A percentile compares a stretch with the other conserved stretches of the same genome.
These are phyloP conservation scores for Nemania serpens DNA, from an alignment of 2,329 filamentous ascomycete species.

Conservation along the genomic window DNA sequence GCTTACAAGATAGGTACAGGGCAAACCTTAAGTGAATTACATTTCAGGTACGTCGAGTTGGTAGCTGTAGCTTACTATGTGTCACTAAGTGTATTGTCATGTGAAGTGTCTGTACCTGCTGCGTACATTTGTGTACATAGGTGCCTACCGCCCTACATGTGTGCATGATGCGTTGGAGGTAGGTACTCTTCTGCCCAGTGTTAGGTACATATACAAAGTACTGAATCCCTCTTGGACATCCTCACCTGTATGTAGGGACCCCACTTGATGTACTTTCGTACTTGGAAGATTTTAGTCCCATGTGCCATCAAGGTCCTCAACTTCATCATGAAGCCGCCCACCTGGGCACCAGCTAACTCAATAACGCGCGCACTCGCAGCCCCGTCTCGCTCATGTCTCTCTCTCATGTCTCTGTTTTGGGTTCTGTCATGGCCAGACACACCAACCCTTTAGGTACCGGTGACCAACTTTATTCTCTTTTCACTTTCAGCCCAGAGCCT, in stretches of 20 bases:
- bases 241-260: too few relatives aligned
- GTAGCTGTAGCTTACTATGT: too few relatives aligned
- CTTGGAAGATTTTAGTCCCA: background rate
- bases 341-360: conserved; percentile 5
- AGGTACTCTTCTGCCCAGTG: background rate
- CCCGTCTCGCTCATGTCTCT: background rate
- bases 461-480: background rate
- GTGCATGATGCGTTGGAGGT: too few relatives aligned
- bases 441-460: background rate
- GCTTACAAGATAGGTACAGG: background rate
- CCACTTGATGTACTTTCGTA: too few relatives aligned
- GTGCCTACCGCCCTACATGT: too few relatives aligned
- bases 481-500: background rate
- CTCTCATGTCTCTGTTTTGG: background rate
- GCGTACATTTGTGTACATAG: too few relatives aligned
- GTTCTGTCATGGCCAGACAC: background rate
- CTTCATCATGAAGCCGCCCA: conserved; percentile 2
- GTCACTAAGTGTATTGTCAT: too few relatives aligned
- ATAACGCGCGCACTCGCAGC: background rate
- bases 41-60: too few relatives aligned
- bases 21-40: background rate
- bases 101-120: too few relatives aligned
- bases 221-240: too few relatives aligned
- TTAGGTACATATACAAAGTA: background rate
- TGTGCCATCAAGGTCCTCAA: conserved; percentile 26